A percentile compares a stretch with the other conserved stretches of the same genome.
phyloP scores from a whole-genome alignment of 2,329 filamentous ascomycete genomes.

The Teratosphaeria pseudoeucalypti region DNA sequence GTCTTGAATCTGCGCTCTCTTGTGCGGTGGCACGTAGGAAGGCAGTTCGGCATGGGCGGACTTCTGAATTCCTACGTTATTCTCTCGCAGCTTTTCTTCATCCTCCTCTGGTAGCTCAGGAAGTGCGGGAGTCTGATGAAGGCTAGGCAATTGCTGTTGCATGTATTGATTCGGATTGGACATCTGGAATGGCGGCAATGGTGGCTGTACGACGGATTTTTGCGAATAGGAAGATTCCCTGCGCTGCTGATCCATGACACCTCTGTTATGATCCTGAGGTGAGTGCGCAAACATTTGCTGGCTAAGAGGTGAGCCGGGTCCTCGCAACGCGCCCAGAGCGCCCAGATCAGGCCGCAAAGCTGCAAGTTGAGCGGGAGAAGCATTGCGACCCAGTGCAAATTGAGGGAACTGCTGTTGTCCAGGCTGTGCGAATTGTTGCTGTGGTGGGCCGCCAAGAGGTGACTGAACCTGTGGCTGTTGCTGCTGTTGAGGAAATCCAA shows the following conservation, averaged over 20 bases:
- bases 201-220: constrained; percentile 15
- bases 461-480: constrained; percentile 9
- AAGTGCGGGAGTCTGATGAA: constrained; percentile 39
- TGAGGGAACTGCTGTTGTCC: constrained; percentile 5
- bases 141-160: constrained; percentile 26
- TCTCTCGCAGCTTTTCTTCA: constrained; percentile 34
- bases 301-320: constrained; percentile 52
- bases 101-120: constrained; percentile 67
- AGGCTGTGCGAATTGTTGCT: constrained; percentile 19
- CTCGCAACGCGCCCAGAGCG: constrained; percentile 11
- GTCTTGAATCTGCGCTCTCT: constrained; percentile 26
- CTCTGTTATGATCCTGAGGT: constrained; percentile 20
- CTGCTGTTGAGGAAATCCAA: constrained; percentile 54
- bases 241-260: constrained; percentile 39
- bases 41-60: constrained; percentile 17
- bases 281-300: constrained; percentile 21
- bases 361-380: constrained; percentile 34
- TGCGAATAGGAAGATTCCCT: constrained; percentile 31
- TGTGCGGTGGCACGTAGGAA: constrained; percentile 23
- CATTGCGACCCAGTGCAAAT: constrained; percentile 16
- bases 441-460: not conserved
- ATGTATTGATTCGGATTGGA: constrained; percentile 9
- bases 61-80: constrained; percentile 11
- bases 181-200: not conserved
- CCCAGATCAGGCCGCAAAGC: constrained; percentile 21